These are phyloP conservation scores for Trichophyton simii DNA, from an alignment of 2,329 filamentous ascomycete species.

Conservation along the genomic window DNA sequence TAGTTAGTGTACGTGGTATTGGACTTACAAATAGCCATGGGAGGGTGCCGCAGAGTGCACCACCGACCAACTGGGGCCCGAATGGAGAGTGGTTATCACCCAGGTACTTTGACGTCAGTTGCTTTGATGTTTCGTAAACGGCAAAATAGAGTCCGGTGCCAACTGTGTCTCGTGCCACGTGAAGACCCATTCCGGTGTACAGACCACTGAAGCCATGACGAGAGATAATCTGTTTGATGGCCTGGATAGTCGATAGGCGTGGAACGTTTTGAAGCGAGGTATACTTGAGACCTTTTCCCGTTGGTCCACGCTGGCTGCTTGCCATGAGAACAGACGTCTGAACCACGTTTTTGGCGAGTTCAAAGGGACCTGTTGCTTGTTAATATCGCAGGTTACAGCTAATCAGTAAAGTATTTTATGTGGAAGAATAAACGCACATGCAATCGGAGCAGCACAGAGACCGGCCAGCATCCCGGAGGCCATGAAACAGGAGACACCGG, in stretches of 20 bases:
- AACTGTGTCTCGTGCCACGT: slow-evolving; percentile 34
- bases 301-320: slow-evolving; percentile 27
- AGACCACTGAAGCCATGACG: slow-evolving; percentile 33
- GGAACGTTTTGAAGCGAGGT: slow-evolving; percentile 26
- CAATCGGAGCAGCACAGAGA: slow-evolving; percentile 30
- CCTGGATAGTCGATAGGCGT: slow-evolving; percentile 31
- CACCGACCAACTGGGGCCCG: slow-evolving; percentile 34
- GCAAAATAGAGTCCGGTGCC: slow-evolving; percentile 37
- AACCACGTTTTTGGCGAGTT: slow-evolving; percentile 38
- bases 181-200: slow-evolving; percentile 36
- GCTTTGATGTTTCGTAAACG: slow-evolving; percentile 37
- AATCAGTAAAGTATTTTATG: neutral
- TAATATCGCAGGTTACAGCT: neutral
- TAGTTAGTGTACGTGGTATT: neutral
- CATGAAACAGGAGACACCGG: slow-evolving; percentile 32
- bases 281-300: slow-evolving; percentile 22
- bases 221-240: slow-evolving; percentile 32
- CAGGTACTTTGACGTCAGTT: slow-evolving; percentile 33
- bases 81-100: slow-evolving; percentile 33
- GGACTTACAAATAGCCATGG: slow-evolving; percentile 36
- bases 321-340: slow-evolving; percentile 36
- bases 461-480: slow-evolving; percentile 33
- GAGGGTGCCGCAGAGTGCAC: slow-evolving; percentile 35
- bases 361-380: slow-evolving; percentile 30
- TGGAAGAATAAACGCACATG: slow-evolving; percentile 26